These are phyloP conservation scores for Quercus phellos DNA, from an alignment of 331 rosid species.

Conservation along the genomic window DNA sequence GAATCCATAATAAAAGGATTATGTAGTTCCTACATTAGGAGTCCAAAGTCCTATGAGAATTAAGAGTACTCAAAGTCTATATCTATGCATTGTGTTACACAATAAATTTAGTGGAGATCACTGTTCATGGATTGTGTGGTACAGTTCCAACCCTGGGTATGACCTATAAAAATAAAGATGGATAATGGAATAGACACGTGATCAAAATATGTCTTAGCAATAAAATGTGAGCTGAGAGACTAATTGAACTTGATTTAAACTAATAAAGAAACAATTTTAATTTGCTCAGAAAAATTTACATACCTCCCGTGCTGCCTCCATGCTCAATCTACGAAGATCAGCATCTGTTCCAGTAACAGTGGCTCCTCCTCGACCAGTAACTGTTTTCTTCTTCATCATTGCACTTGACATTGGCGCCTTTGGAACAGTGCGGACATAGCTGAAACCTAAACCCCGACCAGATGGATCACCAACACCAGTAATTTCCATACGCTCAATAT, in stretches of 20 bases:
- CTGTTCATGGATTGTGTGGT: neutral
- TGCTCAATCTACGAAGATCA: conserved; percentile 97
- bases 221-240: neutral
- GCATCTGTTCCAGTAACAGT: conserved; percentile 99
- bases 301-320: conserved; percentile 99
- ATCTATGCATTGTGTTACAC: neutral
- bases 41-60: neutral
- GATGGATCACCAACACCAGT: conserved; percentile 99
- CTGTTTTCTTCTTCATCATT: conserved; percentile 68
- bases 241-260: neutral
- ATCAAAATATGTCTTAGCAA: neutral
- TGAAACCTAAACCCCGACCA: conserved; percentile 91
- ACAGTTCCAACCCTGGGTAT: neutral
- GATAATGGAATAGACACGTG: neutral
- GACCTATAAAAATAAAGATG: neutral
- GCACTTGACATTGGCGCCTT: conserved; percentile 85
- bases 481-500: conserved; percentile 88
- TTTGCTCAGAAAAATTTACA: conserved; percentile 10
- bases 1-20: neutral
- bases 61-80: neutral
- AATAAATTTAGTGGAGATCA: neutral
- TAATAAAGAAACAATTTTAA: conserved; percentile 1
- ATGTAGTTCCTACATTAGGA: neutral
- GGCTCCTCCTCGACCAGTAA: conserved; percentile 69
- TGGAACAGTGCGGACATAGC: conserved; percentile 81